Evolutionary conservation across 768 basidiomycete genomes (phyloP), one percentile per base, ranked within the genome.

Genomic region (Clavaria fumosa): DNA sequence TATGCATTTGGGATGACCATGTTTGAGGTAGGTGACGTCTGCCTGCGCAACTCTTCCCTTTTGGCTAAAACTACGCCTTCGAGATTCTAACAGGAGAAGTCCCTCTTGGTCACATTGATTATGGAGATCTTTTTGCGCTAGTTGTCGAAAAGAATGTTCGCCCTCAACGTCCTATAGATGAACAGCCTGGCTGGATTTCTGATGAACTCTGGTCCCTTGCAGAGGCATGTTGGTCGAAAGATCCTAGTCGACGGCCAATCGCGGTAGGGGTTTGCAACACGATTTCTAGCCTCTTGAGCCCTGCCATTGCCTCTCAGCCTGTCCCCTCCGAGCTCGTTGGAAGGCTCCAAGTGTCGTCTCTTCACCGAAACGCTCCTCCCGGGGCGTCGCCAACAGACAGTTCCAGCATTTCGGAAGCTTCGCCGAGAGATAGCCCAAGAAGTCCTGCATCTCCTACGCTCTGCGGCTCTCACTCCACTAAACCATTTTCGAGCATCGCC

Each of bases 1-100:
- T 40, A 40, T 23, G 39, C 39, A 9, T 40, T 34, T 34, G 39
- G 39, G 32, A 40, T 40, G 39, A 40, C 39, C 7, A 40, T 34
- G 39, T 40, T 23, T 40, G 39, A 40, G 32, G 39, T 40, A 23
- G 3, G 32, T 10, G 2, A 11, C 21, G 4, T 18, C 11, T 28
- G 9, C 4, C 14, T 22, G 22, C 15, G 15, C 7, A 7, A 15
- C n/a, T 32, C n/a, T 17, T 24, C 20, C 9, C 19, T 22, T 9
- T 20, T 21, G 9, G 14, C 9, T 28, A 31, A 5, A 18, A 7
- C 19, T 24, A 24, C 21, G 14, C 14, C 14, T n/a, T 24, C n/a
- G 3, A 40, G 39, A 34, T 40, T 18, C 21, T 40, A 18, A 40
- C 39, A n/a, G 39, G 39, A 7, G 12, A 21, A 19, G 32, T 40